Evolutionary conservation across 768 basidiomycete genomes (phyloP).

Genomic region (Lentinula sp.): DNA sequence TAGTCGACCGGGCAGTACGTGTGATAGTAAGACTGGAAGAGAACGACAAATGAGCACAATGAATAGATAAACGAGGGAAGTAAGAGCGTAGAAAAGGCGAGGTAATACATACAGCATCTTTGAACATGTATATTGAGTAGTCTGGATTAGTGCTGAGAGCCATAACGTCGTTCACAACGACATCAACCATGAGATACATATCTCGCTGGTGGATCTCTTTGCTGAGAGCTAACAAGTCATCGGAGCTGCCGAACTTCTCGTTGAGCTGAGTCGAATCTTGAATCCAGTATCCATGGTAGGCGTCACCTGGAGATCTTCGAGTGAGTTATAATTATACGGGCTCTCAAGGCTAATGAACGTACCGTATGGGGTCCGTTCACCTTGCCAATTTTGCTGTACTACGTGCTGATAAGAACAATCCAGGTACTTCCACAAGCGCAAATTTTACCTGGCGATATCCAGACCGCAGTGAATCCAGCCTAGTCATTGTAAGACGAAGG

Average conservation of each 20-base stretch:
- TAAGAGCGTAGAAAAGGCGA: neutral
- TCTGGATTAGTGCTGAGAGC: slow-evolving; percentile 56
- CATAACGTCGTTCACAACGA: slow-evolving; percentile 87
- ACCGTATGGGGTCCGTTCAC: slow-evolving; percentile 55
- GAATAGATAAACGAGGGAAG: neutral
- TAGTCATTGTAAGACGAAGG: neutral
- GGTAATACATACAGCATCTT: slow-evolving; percentile 38
- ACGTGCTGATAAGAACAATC: neutral
- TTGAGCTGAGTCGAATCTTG: slow-evolving; percentile 60
- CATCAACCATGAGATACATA: slow-evolving; percentile 87
- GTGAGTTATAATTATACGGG: neutral
- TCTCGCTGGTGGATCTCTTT: slow-evolving; percentile 58
- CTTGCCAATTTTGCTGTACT: slow-evolving; percentile 71
- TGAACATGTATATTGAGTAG: slow-evolving; percentile 64
- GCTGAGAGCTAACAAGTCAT: slow-evolving; percentile 59
- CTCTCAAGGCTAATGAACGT: neutral
- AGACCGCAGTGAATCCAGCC: slow-evolving; percentile 36
- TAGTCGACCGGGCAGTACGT: slow-evolving; percentile 73
- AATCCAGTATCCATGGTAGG: slow-evolving; percentile 87
- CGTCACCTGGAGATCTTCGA: slow-evolving; percentile 39
- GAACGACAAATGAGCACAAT: neutral
- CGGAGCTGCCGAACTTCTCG: slow-evolving; percentile 53
- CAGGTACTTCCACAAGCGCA: neutral
- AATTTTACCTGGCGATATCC: slow-evolving; percentile 58
- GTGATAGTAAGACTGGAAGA: slow-evolving; percentile 58